These are phyloP conservation scores for Gloeopeniophorella convolvens DNA, from an alignment of 768 basidiomycete genomes.

Conservation along the genomic window DNA sequence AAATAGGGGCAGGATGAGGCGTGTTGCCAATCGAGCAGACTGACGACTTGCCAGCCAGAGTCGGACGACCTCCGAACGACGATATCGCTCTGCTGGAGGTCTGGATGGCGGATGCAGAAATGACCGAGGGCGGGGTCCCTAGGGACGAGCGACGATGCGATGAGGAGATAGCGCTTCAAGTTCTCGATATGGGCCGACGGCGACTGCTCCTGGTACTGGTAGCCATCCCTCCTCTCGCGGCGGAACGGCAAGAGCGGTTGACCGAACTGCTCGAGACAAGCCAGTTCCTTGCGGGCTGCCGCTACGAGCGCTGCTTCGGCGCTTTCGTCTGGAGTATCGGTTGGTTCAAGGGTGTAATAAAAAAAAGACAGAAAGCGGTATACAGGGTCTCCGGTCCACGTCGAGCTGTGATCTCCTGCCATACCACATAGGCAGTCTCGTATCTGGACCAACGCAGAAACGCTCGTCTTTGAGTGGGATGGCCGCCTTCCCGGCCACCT, in stretches of 20 bases:
- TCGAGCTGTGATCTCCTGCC: constrained; percentile 45
- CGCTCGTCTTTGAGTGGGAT: constrained; percentile 26
- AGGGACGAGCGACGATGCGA: constrained; percentile 42
- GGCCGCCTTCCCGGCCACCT: constrained; percentile 29
- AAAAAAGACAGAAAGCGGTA: constrained; percentile 30
- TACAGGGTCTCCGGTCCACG: constrained; percentile 48
- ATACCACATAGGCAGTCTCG: constrained; percentile 39
- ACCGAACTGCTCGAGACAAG: constrained; percentile 44
- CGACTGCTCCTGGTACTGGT: constrained; percentile 39
- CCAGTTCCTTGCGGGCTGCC: constrained; percentile 41
- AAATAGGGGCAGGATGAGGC: constrained; percentile 46
- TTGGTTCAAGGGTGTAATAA: constrained; percentile 27
- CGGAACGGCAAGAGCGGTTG: constrained; percentile 40
- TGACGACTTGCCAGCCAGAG: constrained; percentile 34
- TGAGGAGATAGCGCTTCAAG: constrained; percentile 41
- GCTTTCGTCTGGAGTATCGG: constrained; percentile 36
- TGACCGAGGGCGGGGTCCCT: constrained; percentile 31
- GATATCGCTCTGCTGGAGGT: constrained; percentile 40
- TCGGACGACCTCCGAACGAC: constrained; percentile 41
- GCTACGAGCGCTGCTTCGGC: constrained; percentile 36
- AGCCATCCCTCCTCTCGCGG: constrained; percentile 37
- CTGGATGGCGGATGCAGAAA: constrained; percentile 46
- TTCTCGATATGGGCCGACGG: constrained; percentile 43
- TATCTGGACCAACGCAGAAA: constrained; percentile 33
- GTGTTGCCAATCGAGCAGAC: constrained; percentile 53